Conservation (phyloP, 2,329 filamentous ascomycete genomes). For the Ilyonectria robusta region DNA sequence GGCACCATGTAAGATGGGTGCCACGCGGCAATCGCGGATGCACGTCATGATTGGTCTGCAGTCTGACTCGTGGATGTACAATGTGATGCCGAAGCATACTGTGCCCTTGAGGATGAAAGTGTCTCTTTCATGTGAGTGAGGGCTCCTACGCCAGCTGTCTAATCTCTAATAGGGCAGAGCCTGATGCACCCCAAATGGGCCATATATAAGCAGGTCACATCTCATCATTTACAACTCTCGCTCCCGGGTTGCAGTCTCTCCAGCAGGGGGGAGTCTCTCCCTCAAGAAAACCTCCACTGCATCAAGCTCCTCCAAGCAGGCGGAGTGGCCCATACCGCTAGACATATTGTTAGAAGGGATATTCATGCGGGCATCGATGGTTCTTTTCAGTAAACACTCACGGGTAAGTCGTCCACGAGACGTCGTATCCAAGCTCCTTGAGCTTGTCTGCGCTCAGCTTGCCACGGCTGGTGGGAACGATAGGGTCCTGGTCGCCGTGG, state of each 20-base stretch:
- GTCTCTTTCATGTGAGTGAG: not conserved
- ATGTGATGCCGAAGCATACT: conserved; percentile 20
- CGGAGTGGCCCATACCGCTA: conserved; percentile 81
- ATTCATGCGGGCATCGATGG: not conserved
- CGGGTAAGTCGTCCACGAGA: conserved; percentile 83
- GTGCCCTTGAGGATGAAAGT: not conserved
- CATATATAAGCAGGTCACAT: not conserved
- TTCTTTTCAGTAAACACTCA: conserved; percentile 58
- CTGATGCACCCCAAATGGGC: not conserved
- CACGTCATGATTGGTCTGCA: conserved; percentile 15
- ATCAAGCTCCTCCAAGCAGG: conserved; percentile 83
- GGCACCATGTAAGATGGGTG: conserved; percentile 9
- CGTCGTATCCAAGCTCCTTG: conserved; percentile 78
- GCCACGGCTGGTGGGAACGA: conserved; percentile 81
- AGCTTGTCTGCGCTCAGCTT: conserved; percentile 76
- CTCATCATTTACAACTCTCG: conserved; percentile 18
- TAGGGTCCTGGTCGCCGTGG: conserved; percentile 83
- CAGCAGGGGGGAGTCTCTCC: conserved; percentile 57
- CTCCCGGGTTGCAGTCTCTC: conserved; percentile 5
- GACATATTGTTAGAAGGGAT: conserved; percentile 24
- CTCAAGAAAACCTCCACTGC: conserved; percentile 77
- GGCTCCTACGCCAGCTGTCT: not conserved
- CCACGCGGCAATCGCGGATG: conserved; percentile 19
- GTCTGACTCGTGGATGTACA: conserved; percentile 18
- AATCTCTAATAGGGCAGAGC: conserved; percentile 5